Base-by-base conservation (phyloP, 2,329 filamentous ascomycete species). In the Myotisia sp. region DNA sequence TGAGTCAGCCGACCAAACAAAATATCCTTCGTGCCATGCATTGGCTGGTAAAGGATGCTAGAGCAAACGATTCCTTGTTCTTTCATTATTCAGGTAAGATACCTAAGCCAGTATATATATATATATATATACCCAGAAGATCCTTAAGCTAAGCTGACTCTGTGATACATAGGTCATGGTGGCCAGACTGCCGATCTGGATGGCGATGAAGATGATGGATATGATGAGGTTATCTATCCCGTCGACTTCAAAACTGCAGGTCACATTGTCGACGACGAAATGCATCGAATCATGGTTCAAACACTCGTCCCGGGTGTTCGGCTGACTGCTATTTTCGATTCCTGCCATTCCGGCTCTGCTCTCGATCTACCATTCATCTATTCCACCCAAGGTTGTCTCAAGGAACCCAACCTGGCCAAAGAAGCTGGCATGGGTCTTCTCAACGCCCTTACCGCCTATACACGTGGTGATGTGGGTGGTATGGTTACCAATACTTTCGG, bases 11-110 rank as follows among this genome's bases (percentile, higher is more conserved):
- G 6, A 93, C 85, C 4, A 94, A 94, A 58, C 80, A 83, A 46
- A 95, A 95, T 53, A 92, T 95, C 37, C 59, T 95, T 23, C 74
- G 87, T 34, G 87, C 87, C 19, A 95, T 95, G 87, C 86, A 94
- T 55, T 95, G 87, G 87, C 64, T 95, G 13, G 84, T 94, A 38
- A 93, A 93, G 60, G 86, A 93, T 52, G 86, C 87, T 3, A 72
- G 72, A 38, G 81, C 85, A 0, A 92, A 94, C 53, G 87, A 95
- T 54, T 92, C 87, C 3, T 69, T 95, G 5, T 95, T 95, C 62
- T 94, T 95, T 64, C 87, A 95, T 60, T 95, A 93, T 56, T 93
- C 86, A 24, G 85, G 81, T 85, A 60, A 46, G 71, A 10, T 22
- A 33, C 20, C 6, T 53, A 24, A 5, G 16, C 2, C 22, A 17